A percentile compares a stretch with the other conserved stretches of the same genome.
Evolutionary conservation across 2,329 filamentous ascomycete genomes (phyloP).

Genomic region (Magnaporthiopsis rhizophila): DNA sequence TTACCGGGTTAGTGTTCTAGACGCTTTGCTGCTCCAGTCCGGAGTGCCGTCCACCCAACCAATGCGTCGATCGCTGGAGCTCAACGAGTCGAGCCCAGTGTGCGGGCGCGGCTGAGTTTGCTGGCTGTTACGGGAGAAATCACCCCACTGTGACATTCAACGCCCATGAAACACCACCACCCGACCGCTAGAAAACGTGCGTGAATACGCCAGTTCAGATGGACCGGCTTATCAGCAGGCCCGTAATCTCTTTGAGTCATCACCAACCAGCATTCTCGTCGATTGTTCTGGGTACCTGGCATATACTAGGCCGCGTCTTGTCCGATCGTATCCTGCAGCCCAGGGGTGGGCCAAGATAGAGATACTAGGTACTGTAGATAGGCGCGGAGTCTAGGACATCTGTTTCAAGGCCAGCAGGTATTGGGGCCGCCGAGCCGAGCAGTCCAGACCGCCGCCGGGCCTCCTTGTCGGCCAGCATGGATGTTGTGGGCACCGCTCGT

Average conservation of each 20-base stretch:
- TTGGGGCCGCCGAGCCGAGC: not conserved
- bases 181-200: no score
- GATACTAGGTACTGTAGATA: no score
- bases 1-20: not conserved
- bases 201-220: not conserved
- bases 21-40: not conserved
- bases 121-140: no score
- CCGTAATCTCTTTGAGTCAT: not conserved
- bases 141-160: no score
- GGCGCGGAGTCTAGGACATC: not conserved
- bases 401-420: not conserved
- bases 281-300: not conserved
- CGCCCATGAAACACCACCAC: no score
- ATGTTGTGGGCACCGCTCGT: not conserved
- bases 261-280: not conserved
- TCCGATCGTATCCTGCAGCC: not conserved
- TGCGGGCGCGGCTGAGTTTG: not conserved
- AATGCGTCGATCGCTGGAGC: no score
- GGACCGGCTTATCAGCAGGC: no score
- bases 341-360: not conserved
- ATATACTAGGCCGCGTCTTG: not conserved
- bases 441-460: not conserved
- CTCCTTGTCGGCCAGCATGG: not conserved
- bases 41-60: not conserved
- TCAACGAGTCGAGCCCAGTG: not conserved